Percentiles rank a stretch among this genome's conserved stretches.
Conservation (phyloP, 2,329 filamentous ascomycete species). For the Fusarium odoratissimum region DNA sequence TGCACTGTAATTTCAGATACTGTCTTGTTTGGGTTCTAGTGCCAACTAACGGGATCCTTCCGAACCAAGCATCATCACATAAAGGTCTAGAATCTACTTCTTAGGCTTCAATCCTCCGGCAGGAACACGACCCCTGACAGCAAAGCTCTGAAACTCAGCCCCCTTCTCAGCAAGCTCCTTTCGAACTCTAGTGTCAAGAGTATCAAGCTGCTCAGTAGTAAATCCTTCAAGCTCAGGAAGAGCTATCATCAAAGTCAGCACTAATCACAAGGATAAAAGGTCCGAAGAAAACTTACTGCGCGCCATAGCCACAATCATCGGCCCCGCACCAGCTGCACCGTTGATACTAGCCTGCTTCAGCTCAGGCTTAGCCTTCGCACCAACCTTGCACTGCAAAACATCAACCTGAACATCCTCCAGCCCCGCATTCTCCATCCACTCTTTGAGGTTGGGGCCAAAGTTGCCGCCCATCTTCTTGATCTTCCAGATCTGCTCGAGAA, state of each 20-base stretch:
- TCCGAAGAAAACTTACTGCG: background rate
- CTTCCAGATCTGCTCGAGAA: conserved; percentile 8
- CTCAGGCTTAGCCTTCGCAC: background rate
- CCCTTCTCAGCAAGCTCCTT: conserved; percentile 8
- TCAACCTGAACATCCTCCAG: background rate
- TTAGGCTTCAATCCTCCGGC: background rate
- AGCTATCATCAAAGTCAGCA: background rate
- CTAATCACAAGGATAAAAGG: background rate
- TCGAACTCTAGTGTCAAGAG: background rate
- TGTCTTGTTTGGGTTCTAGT: background rate
- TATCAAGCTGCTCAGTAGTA: conserved; percentile 1
- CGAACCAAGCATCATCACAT: too few species aligned
- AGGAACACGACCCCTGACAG: conserved; percentile 3
- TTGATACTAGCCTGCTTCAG: conserved; percentile 5
- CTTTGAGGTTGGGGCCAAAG: background rate
- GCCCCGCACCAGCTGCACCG: background rate
- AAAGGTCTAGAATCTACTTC: background rate
- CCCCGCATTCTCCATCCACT: conserved; percentile 9
- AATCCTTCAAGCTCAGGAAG: background rate
- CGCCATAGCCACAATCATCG: conserved; percentile 10
- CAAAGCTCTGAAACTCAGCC: conserved; percentile 2
- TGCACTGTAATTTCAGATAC: too few species aligned
- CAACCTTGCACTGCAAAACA: conserved; percentile 3
- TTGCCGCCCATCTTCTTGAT: conserved; percentile 11
- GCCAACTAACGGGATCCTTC: too few species aligned